Evolutionary conservation across 2,329 filamentous ascomycete species (phyloP), one percentile per base, ranked within the genome.

Genomic region (Monilinia vaccinii-corymbosi): DNA sequence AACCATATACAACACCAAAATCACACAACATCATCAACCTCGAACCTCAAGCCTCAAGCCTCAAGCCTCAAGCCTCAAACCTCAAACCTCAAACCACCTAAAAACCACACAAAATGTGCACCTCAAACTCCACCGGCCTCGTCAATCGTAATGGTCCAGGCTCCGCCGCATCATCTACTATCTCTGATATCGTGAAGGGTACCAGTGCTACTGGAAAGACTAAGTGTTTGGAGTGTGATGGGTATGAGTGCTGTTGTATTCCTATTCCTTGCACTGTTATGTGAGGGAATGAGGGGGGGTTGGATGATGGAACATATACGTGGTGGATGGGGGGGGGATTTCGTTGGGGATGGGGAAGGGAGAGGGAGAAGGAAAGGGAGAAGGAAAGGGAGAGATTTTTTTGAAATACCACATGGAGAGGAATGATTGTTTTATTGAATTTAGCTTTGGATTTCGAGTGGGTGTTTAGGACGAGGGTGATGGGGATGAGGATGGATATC

Each of bases 161-260:
- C 57, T 59, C 57, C 8, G 57, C 57, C 56, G 45, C 58, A 21
- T 59, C 76, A 1, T 79, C 77, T 48, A 79, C 77, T 56, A 75
- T 78, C 62, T 76, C 77, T 64, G 77, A 71, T 66, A 79, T 82
- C 67, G 68, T 81, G 65, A 82, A 81, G 73, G 75, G 75, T 51
- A 72, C 71, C 45, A 71, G 71, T 3, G 68, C 73, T 0, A 75
- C 73, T 36, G 73, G 72, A 46, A 75, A 77, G 69, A 78, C 77
- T 2, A 76, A 74, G 61, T 81, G 79, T 66, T 73, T 80, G 62
- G 75, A 79, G 66, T 80, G 78, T 65, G 78, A 76, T 63, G 78
- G 75, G 42, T 77, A 74, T 64, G 73, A 79, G 55, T 82, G 79
- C 69, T 83, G 80, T 70, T 83, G 80, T 68, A 80, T 82, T 61